Conservation (phyloP, 116 monocot genomes). For the Dioscorea cayenensis region DNA sequence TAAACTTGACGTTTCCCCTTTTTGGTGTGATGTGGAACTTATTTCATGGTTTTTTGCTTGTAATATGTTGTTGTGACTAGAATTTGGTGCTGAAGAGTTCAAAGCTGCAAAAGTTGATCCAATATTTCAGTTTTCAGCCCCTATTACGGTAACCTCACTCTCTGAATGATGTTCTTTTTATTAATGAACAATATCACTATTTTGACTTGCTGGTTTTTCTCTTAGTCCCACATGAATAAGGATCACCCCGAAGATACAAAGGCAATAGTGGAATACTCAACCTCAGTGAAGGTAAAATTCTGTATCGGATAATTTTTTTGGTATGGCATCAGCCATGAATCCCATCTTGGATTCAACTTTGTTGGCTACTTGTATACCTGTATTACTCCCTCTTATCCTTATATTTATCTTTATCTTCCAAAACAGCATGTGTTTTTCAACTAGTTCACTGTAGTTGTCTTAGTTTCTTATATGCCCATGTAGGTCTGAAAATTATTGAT, state of each 20-base stretch:
- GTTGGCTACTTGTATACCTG: background rate
- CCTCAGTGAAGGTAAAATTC: conserved; percentile 52
- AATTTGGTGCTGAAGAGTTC: conserved; percentile 67
- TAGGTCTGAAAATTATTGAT: no score
- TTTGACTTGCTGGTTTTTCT: conserved; percentile 15
- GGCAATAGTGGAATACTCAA: conserved; percentile 72
- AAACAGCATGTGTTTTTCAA: no score
- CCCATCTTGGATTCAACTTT: background rate
- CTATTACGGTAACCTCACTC: conserved; percentile 44
- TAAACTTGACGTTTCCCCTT: background rate
- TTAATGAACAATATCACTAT: conserved; percentile 2
- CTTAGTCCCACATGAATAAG: conserved; percentile 87
- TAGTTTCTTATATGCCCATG: no score
- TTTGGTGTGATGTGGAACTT: conserved; percentile 5
- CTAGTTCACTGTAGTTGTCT: no score
- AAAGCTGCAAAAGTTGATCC: conserved; percentile 78
- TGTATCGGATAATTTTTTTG: background rate
- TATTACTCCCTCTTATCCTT: no score
- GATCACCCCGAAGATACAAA: conserved; percentile 90
- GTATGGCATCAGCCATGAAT: background rate
- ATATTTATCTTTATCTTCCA: no score
- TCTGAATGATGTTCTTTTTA: background rate
- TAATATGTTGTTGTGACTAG: conserved; percentile 16
- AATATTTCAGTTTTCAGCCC: conserved; percentile 72
- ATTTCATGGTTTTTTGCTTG: background rate